These are phyloP conservation scores for Fragilaria crotonensis DNA, from an alignment of 108 stramenopile species.

Conservation along the genomic window DNA sequence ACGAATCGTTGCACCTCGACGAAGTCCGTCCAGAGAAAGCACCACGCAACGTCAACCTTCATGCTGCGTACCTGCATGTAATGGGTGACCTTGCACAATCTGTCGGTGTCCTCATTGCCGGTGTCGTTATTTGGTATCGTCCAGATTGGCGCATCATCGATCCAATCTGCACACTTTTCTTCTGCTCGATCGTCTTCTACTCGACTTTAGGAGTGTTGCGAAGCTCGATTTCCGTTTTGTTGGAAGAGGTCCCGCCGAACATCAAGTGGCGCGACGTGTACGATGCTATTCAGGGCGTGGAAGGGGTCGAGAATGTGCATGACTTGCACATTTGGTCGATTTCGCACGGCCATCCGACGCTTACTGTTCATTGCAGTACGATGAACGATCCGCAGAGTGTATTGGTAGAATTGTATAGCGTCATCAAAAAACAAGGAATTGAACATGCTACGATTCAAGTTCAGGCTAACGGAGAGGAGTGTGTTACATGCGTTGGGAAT, in stretches of 20 bases:
- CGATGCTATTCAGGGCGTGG: conserved; percentile 42
- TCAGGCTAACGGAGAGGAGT: conserved; percentile 28
- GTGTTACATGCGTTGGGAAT: conserved; percentile 39
- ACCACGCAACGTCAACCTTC: conserved; percentile 72
- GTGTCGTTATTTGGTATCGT: conserved; percentile 81
- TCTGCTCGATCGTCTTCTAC: conserved; percentile 79
- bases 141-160: conserved; percentile 81
- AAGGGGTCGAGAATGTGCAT: conserved; percentile 75
- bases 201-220: conserved; percentile 72
- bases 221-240: conserved; percentile 63
- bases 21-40: conserved; percentile 12
- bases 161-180: conserved; percentile 90
- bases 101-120: conserved; percentile 87
- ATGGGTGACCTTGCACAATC: conserved; percentile 91
- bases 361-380: conserved; percentile 47
- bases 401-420: background rate
- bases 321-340: conserved; percentile 91
- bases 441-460: conserved; percentile 62
- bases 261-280: conserved; percentile 57
- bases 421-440: conserved; percentile 24
- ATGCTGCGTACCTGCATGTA: conserved; percentile 93
- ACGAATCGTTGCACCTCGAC: conserved; percentile 20
- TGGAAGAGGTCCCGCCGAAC: conserved; percentile 86
- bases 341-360: conserved; percentile 39
- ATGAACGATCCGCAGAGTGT: background rate